Base-by-base conservation (phyloP, 192 early-diverging fungal genomes). In the Backusella tuberculispora region DNA sequence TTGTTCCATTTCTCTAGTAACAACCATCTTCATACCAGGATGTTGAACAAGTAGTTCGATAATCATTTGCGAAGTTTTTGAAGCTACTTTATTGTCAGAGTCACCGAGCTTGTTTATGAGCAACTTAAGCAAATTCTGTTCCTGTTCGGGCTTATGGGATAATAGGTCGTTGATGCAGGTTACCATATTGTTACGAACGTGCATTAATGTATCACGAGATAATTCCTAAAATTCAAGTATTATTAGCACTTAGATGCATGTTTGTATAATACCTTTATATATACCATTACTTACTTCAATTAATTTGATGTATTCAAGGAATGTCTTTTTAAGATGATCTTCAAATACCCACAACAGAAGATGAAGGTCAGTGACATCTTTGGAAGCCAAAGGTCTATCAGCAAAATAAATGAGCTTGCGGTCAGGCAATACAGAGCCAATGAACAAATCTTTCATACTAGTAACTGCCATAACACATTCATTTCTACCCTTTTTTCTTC, bases 31-130 rank as follows among this genome's bases (percentile, higher is more conserved):
- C 95, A 98, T 98, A 77, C 86, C 89, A 19, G 97, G 97, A 71
- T 92, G 89, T 3, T 75, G 79, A 46, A 85, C 76, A 50, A 97
- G 86, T 72, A 98, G 81, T 76, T 93, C 87, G 44, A 92, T 85
- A 29, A 98, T 81, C 70, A 95, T 85, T 68, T 91, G 91, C 4
- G 90, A 89, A 21, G 93, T 85, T 78, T 96, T 96, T 48, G 95
- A 93, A 0, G 96, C 92, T 19, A 96, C 85, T 81, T 95, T 94
- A 67, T 90, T 89, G 71, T 96, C 95, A 24, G 86, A 84, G 82
- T 99, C 98, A 76, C 98, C 98, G 45, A 99, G 82, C 81, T 98
- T 99, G 90, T 97, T 97, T 63, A 97, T 90, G 34, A 99, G 89
- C 43, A 99, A 78, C 46, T 91, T 88, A 66, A 99, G 86, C 64